Conservation (phyloP, 2,329 filamentous ascomycete species). For the Aspergillus quadrilineatus region DNA sequence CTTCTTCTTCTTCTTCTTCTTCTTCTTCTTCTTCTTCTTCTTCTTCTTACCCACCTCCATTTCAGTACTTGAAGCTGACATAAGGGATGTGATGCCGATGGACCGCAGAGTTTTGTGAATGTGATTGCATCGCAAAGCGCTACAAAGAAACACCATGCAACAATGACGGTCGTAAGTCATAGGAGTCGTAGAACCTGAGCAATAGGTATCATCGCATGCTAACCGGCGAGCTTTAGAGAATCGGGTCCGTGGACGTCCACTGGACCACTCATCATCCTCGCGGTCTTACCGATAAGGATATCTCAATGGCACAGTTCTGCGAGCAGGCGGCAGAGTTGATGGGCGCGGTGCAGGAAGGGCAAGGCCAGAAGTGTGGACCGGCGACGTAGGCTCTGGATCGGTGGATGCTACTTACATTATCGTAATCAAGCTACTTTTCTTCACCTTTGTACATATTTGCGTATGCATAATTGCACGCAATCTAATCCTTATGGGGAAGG, state of each 20-base stretch:
- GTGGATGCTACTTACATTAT: background rate
- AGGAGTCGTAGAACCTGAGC: background rate
- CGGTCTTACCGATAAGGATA: constrained; percentile 40
- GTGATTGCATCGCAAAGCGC: constrained; percentile 39
- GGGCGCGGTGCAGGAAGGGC: constrained; percentile 32
- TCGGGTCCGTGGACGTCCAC: constrained; percentile 39
- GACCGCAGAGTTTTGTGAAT: constrained; percentile 36
- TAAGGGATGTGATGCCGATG: background rate
- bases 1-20: background rate
- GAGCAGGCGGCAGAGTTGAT: constrained; percentile 37
- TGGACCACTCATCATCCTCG: constrained; percentile 43
- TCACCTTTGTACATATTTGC: background rate
- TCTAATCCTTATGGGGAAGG: background rate
- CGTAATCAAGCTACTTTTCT: constrained; percentile 1
- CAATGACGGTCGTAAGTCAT: constrained; percentile 38
- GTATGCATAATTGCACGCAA: background rate
- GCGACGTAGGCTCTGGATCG: background rate
- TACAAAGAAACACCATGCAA: constrained; percentile 40
- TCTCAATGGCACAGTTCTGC: constrained; percentile 38
- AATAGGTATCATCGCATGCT: constrained; percentile 1
- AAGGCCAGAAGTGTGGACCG: constrained; percentile 32
- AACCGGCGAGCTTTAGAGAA: constrained; percentile 24
- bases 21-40: too few relatives aligned
- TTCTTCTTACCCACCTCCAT: background rate
- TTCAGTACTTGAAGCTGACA: background rate